A percentile compares a stretch with the other conserved stretches of the same genome.
Conservation (phyloP, 164 flowering plant genomes). For the Liquidambar formosana region DNA sequence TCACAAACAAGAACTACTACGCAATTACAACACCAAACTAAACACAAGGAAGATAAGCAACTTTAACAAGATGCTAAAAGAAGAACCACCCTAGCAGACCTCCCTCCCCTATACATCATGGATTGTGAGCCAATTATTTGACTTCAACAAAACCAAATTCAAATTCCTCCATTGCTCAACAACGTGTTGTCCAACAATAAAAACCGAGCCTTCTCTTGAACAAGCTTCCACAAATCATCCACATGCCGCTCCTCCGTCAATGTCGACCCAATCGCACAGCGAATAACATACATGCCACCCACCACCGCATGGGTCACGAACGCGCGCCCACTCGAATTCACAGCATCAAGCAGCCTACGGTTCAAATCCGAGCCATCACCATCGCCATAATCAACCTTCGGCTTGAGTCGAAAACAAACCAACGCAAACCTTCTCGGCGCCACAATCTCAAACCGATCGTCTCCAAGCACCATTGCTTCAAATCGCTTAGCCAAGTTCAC, state of each 20-base stretch:
- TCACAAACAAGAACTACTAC: too few species aligned
- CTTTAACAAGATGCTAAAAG: too few species aligned
- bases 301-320: slow-evolving; percentile 26
- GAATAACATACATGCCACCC: slow-evolving; percentile 15
- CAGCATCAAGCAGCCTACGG: slow-evolving; percentile 16
- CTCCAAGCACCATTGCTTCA: slow-evolving; percentile 6
- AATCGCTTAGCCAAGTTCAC: slow-evolving; percentile 16
- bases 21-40: too few species aligned
- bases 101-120: too few species aligned
- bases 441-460: slow-evolving; percentile 22
- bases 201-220: slow-evolving; percentile 4
- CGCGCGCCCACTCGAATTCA: slow-evolving; percentile 26
- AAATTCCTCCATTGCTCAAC: too few species aligned
- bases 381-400: background rate
- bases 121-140: too few species aligned
- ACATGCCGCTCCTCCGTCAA: slow-evolving; percentile 14
- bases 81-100: too few species aligned
- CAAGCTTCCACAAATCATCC: slow-evolving; percentile 10
- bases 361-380: slow-evolving; percentile 15
- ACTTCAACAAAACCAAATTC: too few species aligned
- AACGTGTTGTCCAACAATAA: too few species aligned
- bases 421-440: slow-evolving; percentile 26
- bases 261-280: slow-evolving; percentile 16
- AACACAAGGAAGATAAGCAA: too few species aligned
- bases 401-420: slow-evolving; percentile 24